Base-by-base conservation (phyloP, 768 basidiomycete genomes). In the Sutorius australiensis region DNA sequence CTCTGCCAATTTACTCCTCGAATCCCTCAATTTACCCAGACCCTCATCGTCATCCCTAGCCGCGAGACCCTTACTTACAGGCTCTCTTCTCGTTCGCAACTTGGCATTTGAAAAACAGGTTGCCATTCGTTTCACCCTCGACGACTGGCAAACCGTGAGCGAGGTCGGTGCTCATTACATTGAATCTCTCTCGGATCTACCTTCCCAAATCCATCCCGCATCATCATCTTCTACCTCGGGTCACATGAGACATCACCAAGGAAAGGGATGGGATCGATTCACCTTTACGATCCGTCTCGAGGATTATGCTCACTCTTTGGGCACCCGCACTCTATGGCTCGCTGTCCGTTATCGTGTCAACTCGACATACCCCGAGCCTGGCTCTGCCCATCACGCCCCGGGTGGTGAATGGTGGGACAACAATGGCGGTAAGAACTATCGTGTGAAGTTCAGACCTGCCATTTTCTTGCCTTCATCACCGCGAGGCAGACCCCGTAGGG, bases 361-460 rank as follows among this genome's bases (percentile, higher is more conserved):
- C 17, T 58, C 62, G 1, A 54, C 57, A 17, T 59, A 58, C 45
- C 67, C 61, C 0, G 43, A 32, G 9, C 61, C 57, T 48, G 56
- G 58, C 2, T 58, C 50, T 16, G 31, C 27, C 10, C n/a, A 63
- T 62, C 61, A 71, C 64, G 68, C 77, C 62, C 64, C 70, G 8
- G 80, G 77, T 16, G 80, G 80, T 1, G 95, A 98, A 73, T 89
- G 87, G 79, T 98, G 95, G 95, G 95, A 98, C 72, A 95, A 93
- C 66, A 95, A 95, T 60, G 70, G 60, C 3, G 86, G 84, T 0
- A 58, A 67, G 57, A 95, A 98, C 67, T 98, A 95, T 74, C 74
- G 79, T 24, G 72, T 97, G 48, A 76, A 71, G 24, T 98, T 98
- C 71, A 67, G 70, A 47, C 31, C 61, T 10, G 50, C 46, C 7